Base-by-base conservation (phyloP, 345 rosid species). In the Carallia pectinifolia region DNA sequence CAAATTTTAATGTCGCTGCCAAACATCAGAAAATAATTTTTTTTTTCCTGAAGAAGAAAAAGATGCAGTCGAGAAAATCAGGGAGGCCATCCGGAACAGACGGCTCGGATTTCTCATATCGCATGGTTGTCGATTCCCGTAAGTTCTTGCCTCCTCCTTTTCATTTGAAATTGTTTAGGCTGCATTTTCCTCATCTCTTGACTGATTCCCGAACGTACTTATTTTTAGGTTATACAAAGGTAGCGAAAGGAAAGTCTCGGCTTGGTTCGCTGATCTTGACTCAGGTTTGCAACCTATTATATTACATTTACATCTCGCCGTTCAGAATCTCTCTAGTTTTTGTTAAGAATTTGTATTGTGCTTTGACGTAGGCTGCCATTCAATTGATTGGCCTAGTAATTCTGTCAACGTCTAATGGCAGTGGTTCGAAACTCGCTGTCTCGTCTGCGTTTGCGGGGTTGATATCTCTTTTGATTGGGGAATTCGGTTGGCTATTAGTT, bases 71-170 rank as follows among this genome's bases (percentile, higher is more conserved):
- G 61, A 66, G 66, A 34, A 69, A 50, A 58, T 47, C 62, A 0
- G 89, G 89, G 36, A 69, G 89, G 69, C 92, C 92, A 31, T 75
- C 81, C 33, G 98, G 91, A 12, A 93, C 97, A 8, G 97, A 93
- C 60, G 98, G 96, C 67, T 93, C 89, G 0, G 96, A 93, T 84
- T 90, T 85, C 88, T 87, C 90, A 0, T 89, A 78, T 76, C 89
- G 97, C 7, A 90, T 90, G 98, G 96, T 89, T 64, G 92, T 93
- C 44, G 97, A 90, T 80, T 86, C 93, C 72, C 88, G 98, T 90
- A 78, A 69, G 92, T 74, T 66, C 60, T 58, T 36, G 56, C 66
- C 58, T 5, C 13, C 48, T n/a, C 37, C 27, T 15, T n/a, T 30
- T 58, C 58, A 64, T 65, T 67, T 55, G 50, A 12, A 18, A 18